phyloP scores from a whole-genome alignment of 495 filamentous ascomycete genomes.

The Penicillium alfredii region DNA sequence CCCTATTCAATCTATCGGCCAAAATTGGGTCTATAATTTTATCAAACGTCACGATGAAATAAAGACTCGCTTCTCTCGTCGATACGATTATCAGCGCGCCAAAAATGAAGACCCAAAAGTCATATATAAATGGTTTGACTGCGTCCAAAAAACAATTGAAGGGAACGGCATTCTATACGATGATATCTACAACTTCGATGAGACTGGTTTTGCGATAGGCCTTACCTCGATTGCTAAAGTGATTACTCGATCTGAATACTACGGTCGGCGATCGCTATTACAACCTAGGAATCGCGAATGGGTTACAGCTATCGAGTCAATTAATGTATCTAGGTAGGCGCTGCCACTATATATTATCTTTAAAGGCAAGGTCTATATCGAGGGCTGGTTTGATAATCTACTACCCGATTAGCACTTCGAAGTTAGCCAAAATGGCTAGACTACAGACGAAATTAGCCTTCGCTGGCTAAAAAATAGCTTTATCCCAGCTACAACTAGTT shows the following conservation, averaged over 20 bases:
- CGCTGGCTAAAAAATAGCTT: background rate
- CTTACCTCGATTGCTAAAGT: background rate
- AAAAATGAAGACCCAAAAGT: background rate
- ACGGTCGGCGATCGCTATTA: background rate
- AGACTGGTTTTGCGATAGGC: background rate
- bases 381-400: slow-evolving; percentile 7
- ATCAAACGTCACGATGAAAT: too few relatives aligned
- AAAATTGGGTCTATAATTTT: too few relatives aligned
- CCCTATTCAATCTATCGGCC: too few relatives aligned
- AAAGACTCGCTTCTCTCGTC: too few relatives aligned
- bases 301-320: slow-evolving; percentile 2
- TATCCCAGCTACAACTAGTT: slow-evolving; percentile 1
- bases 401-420: slow-evolving; percentile 9
- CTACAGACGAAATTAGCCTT: background rate
- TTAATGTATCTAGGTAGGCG: slow-evolving; percentile 5
- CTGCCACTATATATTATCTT: slow-evolving; percentile 4
- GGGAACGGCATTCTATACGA: background rate
- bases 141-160: background rate
- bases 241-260: background rate
- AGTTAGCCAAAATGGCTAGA: slow-evolving; percentile 3
- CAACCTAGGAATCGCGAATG: background rate
- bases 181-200: slow-evolving; percentile 9
- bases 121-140: slow-evolving; percentile 13
- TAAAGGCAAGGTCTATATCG: slow-evolving; percentile 1
- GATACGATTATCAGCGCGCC: background rate